phyloP scores from a whole-genome alignment of 1,284 basidiomycete species.

The Austropuccinia psidii region DNA sequence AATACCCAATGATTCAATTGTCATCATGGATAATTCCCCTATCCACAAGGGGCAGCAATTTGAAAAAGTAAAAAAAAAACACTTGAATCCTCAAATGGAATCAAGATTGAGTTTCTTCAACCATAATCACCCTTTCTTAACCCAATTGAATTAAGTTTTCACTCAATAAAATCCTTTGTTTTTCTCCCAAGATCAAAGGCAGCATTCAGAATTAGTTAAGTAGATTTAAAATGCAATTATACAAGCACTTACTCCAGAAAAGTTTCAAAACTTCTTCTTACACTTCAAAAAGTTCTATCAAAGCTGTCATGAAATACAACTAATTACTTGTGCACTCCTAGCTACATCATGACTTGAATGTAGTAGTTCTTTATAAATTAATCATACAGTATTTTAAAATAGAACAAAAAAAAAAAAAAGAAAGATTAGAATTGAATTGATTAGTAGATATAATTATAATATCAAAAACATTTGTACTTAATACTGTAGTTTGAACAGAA shows the following conservation, averaged over 20 bases:
- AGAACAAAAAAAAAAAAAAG: no score
- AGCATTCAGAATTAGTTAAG: neutral
- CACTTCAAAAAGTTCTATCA: neutral
- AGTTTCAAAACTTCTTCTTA: neutral
- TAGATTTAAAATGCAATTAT: neutral
- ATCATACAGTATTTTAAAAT: no score
- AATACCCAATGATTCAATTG: neutral
- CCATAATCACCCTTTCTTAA: constrained; percentile 1
- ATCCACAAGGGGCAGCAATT: neutral
- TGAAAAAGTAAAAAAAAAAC: neutral
- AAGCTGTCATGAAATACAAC: neutral
- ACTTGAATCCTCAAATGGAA: neutral
- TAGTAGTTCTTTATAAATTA: no score
- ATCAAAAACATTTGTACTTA: no score
- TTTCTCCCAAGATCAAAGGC: neutral
- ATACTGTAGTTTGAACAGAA: no score
- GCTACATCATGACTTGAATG: no score
- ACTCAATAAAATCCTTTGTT: constrained; percentile 5
- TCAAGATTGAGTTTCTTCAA: neutral
- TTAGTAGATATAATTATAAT: no score
- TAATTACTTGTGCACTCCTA: no score
- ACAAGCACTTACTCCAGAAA: constrained; percentile 2
- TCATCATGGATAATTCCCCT: neutral
- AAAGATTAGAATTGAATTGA: no score
- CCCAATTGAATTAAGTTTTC: neutral